Evolutionary conservation across 768 basidiomycete genomes (phyloP).

Genomic region (Lactarius evosmus): DNA sequence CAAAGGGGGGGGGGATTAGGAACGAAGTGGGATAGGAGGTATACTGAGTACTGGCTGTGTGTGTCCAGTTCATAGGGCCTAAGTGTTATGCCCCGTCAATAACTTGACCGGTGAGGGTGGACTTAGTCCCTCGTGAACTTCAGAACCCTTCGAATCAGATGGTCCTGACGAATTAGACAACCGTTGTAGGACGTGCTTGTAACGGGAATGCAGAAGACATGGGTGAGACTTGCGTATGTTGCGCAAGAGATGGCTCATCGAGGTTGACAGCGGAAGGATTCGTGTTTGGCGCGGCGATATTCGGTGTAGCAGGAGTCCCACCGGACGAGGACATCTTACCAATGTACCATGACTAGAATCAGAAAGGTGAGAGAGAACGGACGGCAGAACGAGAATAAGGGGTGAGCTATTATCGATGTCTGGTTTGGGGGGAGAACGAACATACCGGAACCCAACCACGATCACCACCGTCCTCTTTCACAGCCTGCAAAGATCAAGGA

Average conservation of each 20-base stretch:
- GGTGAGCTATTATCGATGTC: constrained; percentile 16
- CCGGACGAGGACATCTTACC: constrained; percentile 65
- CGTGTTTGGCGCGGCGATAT: constrained; percentile 40
- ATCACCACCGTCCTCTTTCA: constrained; percentile 90
- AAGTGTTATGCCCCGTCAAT: neutral
- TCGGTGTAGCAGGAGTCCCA: constrained; percentile 45
- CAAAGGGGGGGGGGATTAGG: neutral
- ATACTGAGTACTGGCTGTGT: constrained; percentile 1
- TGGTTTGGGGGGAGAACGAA: constrained; percentile 25
- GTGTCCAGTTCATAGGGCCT: neutral
- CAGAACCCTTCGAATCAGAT: neutral
- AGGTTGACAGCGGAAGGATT: constrained; percentile 28
- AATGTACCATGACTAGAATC: constrained; percentile 82
- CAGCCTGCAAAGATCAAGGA: constrained; percentile 53
- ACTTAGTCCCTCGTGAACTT: neutral
- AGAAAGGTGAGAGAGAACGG: constrained; percentile 3
- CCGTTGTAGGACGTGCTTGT: constrained; percentile 31
- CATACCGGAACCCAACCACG: constrained; percentile 93
- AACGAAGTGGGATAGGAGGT: neutral
- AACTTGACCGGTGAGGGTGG: neutral
- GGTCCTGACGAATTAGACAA: constrained; percentile 14
- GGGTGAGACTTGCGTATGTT: constrained; percentile 59
- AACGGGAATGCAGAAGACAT: constrained; percentile 82
- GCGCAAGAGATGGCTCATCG: constrained; percentile 37
- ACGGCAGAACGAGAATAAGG: too few relatives aligned